Conservation (phyloP, 2,329 filamentous ascomycete species). For the Alternaria alternata region DNA sequence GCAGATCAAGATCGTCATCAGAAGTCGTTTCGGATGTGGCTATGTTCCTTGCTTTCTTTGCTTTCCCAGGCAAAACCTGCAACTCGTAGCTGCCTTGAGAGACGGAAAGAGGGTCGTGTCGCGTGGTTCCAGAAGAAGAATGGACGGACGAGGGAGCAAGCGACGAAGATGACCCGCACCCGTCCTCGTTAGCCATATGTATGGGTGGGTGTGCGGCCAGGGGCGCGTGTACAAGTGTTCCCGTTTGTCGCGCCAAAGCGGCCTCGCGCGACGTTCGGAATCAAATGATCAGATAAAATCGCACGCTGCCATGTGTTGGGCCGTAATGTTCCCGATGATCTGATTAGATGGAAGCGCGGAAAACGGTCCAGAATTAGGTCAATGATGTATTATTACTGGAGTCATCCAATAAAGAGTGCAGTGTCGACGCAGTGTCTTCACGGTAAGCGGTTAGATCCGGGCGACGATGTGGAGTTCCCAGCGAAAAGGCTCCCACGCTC, state of each 20-base stretch:
- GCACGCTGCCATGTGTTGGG: constrained; percentile 11
- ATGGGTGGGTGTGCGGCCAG: constrained; percentile 21
- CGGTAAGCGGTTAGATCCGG: constrained; percentile 20
- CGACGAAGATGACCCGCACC: constrained; percentile 21
- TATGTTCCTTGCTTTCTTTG: constrained; percentile 41
- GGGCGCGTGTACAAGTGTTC: constrained; percentile 29
- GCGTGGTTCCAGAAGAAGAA: constrained; percentile 31
- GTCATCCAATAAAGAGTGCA: constrained; percentile 5
- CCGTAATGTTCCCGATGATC: constrained; percentile 26
- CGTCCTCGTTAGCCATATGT: constrained; percentile 36
- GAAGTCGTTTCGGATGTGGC: constrained; percentile 32
- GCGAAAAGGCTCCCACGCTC: constrained; percentile 10
- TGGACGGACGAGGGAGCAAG: constrained; percentile 30
- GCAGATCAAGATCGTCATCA: constrained; percentile 40
- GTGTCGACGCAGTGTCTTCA: constrained; percentile 7
- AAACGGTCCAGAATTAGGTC: constrained; percentile 6
- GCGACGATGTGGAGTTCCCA: constrained; percentile 11
- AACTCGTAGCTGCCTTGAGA: constrained; percentile 44
- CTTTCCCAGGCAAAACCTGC: constrained; percentile 36
- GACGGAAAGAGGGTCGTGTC: constrained; percentile 24
- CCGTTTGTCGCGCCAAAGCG: constrained; percentile 33
- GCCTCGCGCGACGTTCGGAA: constrained; percentile 27
- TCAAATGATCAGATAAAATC: constrained; percentile 40
- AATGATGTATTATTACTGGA: constrained; percentile 3
- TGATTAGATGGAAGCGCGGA: constrained; percentile 34